These are phyloP conservation scores for Gyromitra esculenta DNA, from an alignment of 2,329 filamentous ascomycete genomes.

Conservation along the genomic window DNA sequence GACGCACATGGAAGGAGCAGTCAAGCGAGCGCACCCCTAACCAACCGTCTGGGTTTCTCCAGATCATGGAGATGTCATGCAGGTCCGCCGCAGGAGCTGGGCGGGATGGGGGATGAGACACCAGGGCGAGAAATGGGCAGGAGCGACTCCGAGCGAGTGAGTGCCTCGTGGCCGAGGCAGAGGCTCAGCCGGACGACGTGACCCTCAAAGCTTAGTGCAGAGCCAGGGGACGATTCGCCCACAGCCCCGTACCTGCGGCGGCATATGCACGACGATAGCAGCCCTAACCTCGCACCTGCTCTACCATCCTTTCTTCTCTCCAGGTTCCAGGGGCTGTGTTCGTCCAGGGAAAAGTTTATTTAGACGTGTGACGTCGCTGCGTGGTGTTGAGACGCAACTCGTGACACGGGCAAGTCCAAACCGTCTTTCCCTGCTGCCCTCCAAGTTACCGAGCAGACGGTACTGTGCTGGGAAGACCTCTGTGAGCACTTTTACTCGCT, in stretches of 20 bases:
- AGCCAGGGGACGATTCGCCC: conserved; percentile 18
- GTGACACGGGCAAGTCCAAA: background rate
- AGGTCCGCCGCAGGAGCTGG: conserved; percentile 13
- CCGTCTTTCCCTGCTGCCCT: background rate
- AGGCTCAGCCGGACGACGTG: conserved; percentile 5
- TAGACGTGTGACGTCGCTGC: conserved; percentile 33
- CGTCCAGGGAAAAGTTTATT: conserved; percentile 38
- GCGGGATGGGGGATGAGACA: background rate
- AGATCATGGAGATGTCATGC: conserved; percentile 23
- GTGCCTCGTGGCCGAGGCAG: conserved; percentile 21
- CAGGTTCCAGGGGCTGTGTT: background rate
- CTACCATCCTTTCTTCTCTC: background rate
- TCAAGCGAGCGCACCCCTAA: conserved; percentile 15
- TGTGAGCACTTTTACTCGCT: background rate
- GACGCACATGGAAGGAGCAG: background rate
- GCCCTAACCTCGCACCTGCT: background rate
- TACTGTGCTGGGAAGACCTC: background rate
- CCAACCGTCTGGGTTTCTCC: conserved; percentile 8
- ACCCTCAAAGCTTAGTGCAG: conserved; percentile 28
- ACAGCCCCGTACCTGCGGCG: conserved; percentile 4
- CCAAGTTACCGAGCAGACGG: background rate
- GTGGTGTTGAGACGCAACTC: background rate
- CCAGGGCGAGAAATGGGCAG: no score
- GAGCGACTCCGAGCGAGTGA: no score
- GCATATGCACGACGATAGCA: conserved; percentile 11